Conservation (phyloP, 2,329 filamentous ascomycete species). For the Colletotrichum sp. region DNA sequence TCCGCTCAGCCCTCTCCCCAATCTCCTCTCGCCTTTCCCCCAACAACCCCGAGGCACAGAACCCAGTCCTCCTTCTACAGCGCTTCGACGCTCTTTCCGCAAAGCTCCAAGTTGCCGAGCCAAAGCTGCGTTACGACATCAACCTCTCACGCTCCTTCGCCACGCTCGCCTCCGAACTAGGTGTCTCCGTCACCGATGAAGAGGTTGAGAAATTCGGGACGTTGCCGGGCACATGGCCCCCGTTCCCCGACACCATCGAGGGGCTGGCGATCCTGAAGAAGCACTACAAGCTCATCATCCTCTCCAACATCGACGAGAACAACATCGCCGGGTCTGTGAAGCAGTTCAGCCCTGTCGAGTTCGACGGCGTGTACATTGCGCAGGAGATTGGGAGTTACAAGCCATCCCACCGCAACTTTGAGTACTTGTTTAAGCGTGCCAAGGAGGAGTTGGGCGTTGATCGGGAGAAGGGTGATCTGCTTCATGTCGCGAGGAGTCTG, state of each 20-base stretch:
- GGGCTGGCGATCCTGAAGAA: constrained; percentile 54
- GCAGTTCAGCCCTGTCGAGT: constrained; percentile 49
- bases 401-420: constrained; percentile 68
- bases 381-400: constrained; percentile 77
- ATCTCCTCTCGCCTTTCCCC: constrained; percentile 47
- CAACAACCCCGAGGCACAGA: constrained; percentile 37
- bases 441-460: constrained; percentile 58
- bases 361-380: constrained; percentile 73
- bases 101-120: constrained; percentile 56
- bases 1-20: constrained; percentile 57
- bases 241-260: constrained; percentile 62
- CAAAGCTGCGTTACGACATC: constrained; percentile 60
- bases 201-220: constrained; percentile 55
- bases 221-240: constrained; percentile 57
- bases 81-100: constrained; percentile 51
- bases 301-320: constrained; percentile 63
- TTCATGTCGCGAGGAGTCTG: constrained; percentile 74
- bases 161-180: constrained; percentile 46
- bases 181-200: constrained; percentile 35
- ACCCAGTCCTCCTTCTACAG: constrained; percentile 43
- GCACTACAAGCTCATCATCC: constrained; percentile 63
- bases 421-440: constrained; percentile 64
- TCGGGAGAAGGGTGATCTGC: constrained; percentile 53
- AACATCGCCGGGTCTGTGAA: constrained; percentile 30
- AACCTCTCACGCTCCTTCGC: constrained; percentile 55